A percentile compares a stretch with the other conserved stretches of the same genome.
Conservation (phyloP, 306 rosid species). For the Arachis hypogaea region DNA sequence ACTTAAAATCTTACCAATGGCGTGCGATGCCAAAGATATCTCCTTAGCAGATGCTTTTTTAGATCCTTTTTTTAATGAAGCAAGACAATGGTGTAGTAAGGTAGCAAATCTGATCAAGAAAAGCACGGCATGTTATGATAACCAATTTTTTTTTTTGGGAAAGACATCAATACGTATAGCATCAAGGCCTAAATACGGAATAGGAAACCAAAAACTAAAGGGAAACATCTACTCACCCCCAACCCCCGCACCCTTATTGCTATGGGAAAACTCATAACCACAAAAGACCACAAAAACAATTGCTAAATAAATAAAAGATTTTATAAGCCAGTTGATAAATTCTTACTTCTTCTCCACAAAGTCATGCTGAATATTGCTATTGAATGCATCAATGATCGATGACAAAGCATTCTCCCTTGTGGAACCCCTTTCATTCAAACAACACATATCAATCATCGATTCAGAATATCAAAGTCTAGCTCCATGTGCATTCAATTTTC, state of each 20-base stretch:
- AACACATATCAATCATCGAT: neutral
- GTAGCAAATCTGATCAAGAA: slow-evolving; percentile 75
- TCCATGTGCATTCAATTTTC: slow-evolving; percentile 19
- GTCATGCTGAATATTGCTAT: slow-evolving; percentile 67
- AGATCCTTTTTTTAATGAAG: slow-evolving; percentile 75
- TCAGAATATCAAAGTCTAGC: neutral
- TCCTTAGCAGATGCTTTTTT: slow-evolving; percentile 80
- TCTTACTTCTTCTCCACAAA: slow-evolving; percentile 88
- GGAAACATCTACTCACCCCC: too few species aligned
- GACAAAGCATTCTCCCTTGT: slow-evolving; percentile 80
- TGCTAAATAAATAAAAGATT: neutral
- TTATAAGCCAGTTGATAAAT: neutral
- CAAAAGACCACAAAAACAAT: neutral
- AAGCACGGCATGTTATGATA: slow-evolving; percentile 26
- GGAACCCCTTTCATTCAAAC: slow-evolving; percentile 65
- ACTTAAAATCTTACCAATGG: slow-evolving; percentile 63
- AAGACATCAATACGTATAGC: neutral
- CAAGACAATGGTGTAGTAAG: slow-evolving; percentile 79
- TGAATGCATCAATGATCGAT: slow-evolving; percentile 67
- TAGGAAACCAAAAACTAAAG: neutral
- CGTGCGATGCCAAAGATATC: slow-evolving; percentile 80
- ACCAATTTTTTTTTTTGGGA: slow-evolving; percentile 9
- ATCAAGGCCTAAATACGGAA: neutral
- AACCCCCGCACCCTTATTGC: too few species aligned
- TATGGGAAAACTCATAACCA: neutral